Conservation (phyloP, 2,329 filamentous ascomycete species). For the Chaetomium olivaceum region DNA sequence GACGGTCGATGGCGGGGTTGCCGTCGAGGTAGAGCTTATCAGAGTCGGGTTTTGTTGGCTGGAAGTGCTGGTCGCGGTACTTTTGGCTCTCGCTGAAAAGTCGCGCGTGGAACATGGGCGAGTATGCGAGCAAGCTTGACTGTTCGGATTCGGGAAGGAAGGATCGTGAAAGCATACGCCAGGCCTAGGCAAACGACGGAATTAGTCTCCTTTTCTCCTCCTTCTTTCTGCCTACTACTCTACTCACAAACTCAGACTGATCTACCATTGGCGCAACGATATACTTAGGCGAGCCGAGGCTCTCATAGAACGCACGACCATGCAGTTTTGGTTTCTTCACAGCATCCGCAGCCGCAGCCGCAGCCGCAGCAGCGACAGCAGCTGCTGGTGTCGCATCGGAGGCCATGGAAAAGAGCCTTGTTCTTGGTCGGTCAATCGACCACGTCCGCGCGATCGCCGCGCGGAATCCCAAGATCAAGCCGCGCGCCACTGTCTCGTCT, state of each 20-base stretch:
- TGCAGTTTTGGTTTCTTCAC: constrained; percentile 60
- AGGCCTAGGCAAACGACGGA: constrained; percentile 64
- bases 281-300: constrained; percentile 86
- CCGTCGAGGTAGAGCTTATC: constrained; percentile 71
- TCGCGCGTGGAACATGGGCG: constrained; percentile 93
- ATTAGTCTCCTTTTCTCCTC: not conserved
- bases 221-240: not conserved
- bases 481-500: constrained; percentile 18
- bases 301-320: constrained; percentile 91
- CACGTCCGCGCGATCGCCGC: constrained; percentile 19
- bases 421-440: not conserved
- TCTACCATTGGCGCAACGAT: constrained; percentile 98
- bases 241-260: constrained; percentile 89
- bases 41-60: constrained; percentile 54
- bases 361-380: constrained; percentile 12
- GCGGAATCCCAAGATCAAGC: constrained; percentile 13
- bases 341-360: constrained; percentile 12
- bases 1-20: constrained; percentile 79
- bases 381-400: constrained; percentile 18
- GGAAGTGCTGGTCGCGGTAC: constrained; percentile 80
- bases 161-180: constrained; percentile 93
- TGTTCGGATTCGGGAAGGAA: constrained; percentile 72
- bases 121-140: constrained; percentile 76
- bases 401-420: constrained; percentile 23
- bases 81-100: constrained; percentile 75